Base-by-base conservation (phyloP, 257 asterid species). In the Plantago ovata region DNA sequence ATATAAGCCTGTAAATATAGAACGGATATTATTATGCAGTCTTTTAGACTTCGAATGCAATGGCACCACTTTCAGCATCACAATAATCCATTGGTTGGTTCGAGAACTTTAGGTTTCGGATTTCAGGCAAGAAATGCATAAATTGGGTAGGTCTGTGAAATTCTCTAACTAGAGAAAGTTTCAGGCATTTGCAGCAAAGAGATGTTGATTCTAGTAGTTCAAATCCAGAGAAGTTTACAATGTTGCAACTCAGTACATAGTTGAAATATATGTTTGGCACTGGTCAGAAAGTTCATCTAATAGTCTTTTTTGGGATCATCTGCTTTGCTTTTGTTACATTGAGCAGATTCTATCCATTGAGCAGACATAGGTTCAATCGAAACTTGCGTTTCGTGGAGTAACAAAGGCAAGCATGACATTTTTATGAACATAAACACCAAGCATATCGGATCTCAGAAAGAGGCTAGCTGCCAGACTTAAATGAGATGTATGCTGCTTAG, bases 1-100 rank as follows among this genome's bases (percentile, higher is more conserved):
- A 88, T 53, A 69, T 83, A 88, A 10, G 81, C 95, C 96, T 91
- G 78, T 4, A 56, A 66, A 72, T 13, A 23, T 10, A 36, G 60
- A 50, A 53, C 12, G 6, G 54, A 21, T 46, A 44, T 38, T 55
- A 12, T 28, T 45, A n/a, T 33, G 49, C 21, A 39, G 48, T 39
- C 60, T 21, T 10, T 53, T 18, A 36, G 53, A 63, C 36, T 61
- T 47, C 23, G 63, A 48, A 9, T 54, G 53, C 3, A 32, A 20
- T 6, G 33, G 48, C n/a, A 48, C 18, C 36, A 48, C 23, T 16
- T n/a, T 9, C 32, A 47, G 33, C 18, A 58, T 53, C 40, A 63
- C 20, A 28, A 38, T 47, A 72, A 3, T 16, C n/a, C 10, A 44
- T 51, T 58, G 10, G 22, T 9, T 18, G n/a, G n/a, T n/a, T n/a